Percentiles rank a stretch among this genome's conserved stretches.
Evolutionary conservation across 768 basidiomycete genomes (phyloP).

Genomic region (Tulasnella sp.): DNA sequence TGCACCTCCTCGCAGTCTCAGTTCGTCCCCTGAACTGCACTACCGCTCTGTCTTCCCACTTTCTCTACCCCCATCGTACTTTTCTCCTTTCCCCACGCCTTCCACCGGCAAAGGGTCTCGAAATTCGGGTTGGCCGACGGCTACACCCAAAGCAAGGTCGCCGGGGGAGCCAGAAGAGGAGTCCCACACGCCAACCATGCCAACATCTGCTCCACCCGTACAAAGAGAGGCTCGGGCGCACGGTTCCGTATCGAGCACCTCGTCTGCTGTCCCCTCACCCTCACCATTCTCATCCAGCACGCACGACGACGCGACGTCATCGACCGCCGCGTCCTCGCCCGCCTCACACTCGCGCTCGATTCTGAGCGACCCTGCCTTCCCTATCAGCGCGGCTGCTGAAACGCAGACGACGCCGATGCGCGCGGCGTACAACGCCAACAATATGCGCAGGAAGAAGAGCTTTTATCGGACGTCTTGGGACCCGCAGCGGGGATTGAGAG

Average conservation of each 20-base stretch:
- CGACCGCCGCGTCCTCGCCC: constrained; percentile 9
- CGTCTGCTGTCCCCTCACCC: constrained; percentile 1
- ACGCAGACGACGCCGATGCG: constrained; percentile 1
- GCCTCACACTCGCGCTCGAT: constrained; percentile 2
- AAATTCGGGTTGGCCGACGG: background rate
- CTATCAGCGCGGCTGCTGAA: background rate
- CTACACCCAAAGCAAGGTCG: background rate
- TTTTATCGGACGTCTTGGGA: constrained; percentile 10
- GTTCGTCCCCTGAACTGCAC: constrained; percentile 19
- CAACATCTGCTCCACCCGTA: background rate
- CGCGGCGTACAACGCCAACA: constrained; percentile 5
- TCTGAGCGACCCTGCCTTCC: background rate
- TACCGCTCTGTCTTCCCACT: constrained; percentile 46
- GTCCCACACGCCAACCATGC: constrained; percentile 6
- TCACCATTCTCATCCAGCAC: constrained; percentile 11
- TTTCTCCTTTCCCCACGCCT: constrained; percentile 17
- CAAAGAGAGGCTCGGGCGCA: background rate
- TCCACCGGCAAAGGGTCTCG: background rate
- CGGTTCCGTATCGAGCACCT: background rate
- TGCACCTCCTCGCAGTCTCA: constrained; percentile 27
- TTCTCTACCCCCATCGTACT: constrained; percentile 42
- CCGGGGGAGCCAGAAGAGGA: constrained; percentile 1
- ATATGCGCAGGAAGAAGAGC: background rate
- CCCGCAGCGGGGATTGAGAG: background rate
- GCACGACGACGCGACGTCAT: background rate